Percentiles rank a stretch among this genome's conserved stretches.
phyloP scores from a whole-genome alignment of 2,329 filamentous ascomycete genomes.

The Hypoxylon rubiginosum region DNA sequence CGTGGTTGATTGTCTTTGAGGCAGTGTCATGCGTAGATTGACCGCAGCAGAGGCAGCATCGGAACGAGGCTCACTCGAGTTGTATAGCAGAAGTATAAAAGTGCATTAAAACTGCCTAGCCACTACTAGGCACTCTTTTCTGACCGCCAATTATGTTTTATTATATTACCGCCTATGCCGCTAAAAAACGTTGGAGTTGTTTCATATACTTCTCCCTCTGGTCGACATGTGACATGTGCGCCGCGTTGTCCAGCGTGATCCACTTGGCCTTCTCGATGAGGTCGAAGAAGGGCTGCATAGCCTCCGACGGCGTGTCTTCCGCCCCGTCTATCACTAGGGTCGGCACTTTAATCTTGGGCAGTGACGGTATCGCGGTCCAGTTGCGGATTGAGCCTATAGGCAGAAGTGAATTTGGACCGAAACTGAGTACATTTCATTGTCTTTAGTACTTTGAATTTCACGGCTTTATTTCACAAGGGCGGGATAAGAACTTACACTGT shows the following conservation, averaged over 20 bases:
- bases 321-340: neutral
- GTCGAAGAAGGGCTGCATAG: constrained; percentile 52
- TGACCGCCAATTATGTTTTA: neutral
- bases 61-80: too few relatives aligned
- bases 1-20: too few relatives aligned
- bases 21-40: too few relatives aligned
- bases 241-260: constrained; percentile 52
- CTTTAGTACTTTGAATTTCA: neutral
- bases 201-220: constrained; percentile 47
- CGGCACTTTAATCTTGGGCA: constrained; percentile 14
- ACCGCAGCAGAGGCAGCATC: too few relatives aligned
- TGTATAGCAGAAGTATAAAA: too few relatives aligned
- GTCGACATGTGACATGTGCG: constrained; percentile 53
- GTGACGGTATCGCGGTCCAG: constrained; percentile 29
- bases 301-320: neutral
- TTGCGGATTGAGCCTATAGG: neutral
- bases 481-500: neutral
- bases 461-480: neutral
- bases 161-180: neutral
- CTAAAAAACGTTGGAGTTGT: neutral
- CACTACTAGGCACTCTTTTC: neutral
- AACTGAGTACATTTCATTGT: neutral
- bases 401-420: neutral
- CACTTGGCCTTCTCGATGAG: constrained; percentile 52
- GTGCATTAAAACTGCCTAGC: too few relatives aligned